Evolutionary conservation across 2,329 filamentous ascomycete species (phyloP), one percentile per base, ranked within the genome.

Genomic region (Pseudogymnoascus destructans): DNA sequence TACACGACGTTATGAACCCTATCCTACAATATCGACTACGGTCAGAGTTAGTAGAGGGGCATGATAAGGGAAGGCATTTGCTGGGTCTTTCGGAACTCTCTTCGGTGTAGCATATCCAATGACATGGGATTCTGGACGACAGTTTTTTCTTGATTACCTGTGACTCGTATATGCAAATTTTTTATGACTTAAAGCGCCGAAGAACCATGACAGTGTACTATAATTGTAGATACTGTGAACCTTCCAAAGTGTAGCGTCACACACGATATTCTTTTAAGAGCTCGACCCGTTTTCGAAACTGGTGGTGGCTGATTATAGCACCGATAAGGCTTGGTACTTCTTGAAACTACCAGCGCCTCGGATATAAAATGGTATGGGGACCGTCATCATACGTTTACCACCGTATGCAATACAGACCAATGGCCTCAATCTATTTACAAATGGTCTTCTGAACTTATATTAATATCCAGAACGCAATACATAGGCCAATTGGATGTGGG

Each of bases 31-130:
- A 63, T 65, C 64, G 60, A 64, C 61, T 60, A 57, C 58, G 62
- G 61, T 62, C 59, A 63, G 62, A 59, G 60, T 64, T 57, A 46
- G 60, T 61, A 62, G 62, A 62, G 62, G 61, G 66, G 61, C 57
- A 65, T 65, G 65, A 63, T 49, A 63, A 63, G 64, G 64, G 56
- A 40, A 30, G 66, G 66, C 66, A 66, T 66, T 67, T 66, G 61
- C 63, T 63, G 63, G 67, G 67, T 63, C 63, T 63, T 67, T 60
- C 52, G 64, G 64, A 62, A 61, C 57, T 65, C 64, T 67, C 66
- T 64, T 64, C 63, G 66, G 66, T 69, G 67, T 68, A 69, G 66
- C 67, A 68, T 67, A 69, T 64, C 64, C 61, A 67, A 66, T 64
- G 61, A 63, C 66, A 63, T 56, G 49, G 55, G 30, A 56, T 56